These are phyloP conservation scores for Rhododendron williamsianum DNA, from an alignment of 148 eudicot genomes.

Conservation along the genomic window DNA sequence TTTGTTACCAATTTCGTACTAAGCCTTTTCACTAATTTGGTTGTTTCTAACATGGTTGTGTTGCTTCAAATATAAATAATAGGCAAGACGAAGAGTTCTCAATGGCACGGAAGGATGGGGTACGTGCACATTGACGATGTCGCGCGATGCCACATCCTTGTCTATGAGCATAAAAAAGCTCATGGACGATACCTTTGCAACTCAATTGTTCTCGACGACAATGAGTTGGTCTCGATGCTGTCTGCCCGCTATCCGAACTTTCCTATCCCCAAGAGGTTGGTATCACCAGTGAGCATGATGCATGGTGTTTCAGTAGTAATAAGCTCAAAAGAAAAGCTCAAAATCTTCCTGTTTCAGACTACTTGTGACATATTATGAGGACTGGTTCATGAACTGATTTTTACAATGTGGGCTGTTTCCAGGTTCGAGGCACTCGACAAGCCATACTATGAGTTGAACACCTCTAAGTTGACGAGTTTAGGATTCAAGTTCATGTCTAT, in stretches of 20 bases:
- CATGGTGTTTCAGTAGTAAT: too few relatives aligned
- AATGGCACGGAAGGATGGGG: conserved; percentile 91
- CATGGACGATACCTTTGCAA: conserved; percentile 76
- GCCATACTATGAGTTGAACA: conserved; percentile 63
- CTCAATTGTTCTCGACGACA: conserved; percentile 56
- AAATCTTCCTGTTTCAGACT: background rate
- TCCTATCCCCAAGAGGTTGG: conserved; percentile 60
- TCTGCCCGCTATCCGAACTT: conserved; percentile 62
- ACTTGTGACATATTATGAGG: too few relatives aligned
- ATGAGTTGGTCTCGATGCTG: conserved; percentile 50
- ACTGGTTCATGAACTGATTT: background rate
- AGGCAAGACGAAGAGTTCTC: conserved; percentile 64
- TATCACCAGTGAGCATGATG: too few relatives aligned
- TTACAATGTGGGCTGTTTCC: conserved; percentile 11
- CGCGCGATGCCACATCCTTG: conserved; percentile 71
- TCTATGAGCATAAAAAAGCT: conserved; percentile 65
- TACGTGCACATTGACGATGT: conserved; percentile 90
- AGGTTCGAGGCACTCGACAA: conserved; percentile 61
- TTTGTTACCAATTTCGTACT: background rate
- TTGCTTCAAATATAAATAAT: background rate
- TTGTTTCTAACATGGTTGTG: background rate
- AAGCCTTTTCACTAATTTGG: background rate
- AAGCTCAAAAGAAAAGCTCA: too few relatives aligned
- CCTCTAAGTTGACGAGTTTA: conserved; percentile 54
- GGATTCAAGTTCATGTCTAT: conserved; percentile 81